phyloP scores from a whole-genome alignment of 192 early-diverging fungal species.

The Helicostylum pulchrum region DNA sequence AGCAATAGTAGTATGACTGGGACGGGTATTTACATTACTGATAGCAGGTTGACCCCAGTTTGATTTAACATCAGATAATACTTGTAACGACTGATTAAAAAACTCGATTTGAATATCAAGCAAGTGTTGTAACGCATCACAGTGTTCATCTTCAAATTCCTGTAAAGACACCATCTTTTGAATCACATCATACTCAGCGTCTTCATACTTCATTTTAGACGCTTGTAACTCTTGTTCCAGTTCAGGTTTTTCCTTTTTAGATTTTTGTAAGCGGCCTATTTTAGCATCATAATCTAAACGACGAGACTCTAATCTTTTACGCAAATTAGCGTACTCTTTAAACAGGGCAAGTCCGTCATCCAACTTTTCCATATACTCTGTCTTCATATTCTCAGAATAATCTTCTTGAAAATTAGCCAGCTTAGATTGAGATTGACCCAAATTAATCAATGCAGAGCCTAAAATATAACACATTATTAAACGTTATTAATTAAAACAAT shows the following conservation, averaged over 20 bases:
- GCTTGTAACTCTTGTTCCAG: constrained; percentile 89
- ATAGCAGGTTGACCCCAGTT: not conserved
- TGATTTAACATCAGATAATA: not conserved
- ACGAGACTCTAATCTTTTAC: constrained; percentile 85
- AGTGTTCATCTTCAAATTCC: constrained; percentile 61
- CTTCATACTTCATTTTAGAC: constrained; percentile 92
- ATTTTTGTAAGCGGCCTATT: constrained; percentile 80
- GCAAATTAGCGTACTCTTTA: constrained; percentile 56
- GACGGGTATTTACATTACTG: not conserved
- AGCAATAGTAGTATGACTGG: not conserved
- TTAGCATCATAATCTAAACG: constrained; percentile 94
- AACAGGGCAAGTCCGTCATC: constrained; percentile 48
- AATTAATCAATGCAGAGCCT: constrained; percentile 49
- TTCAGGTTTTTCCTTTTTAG: constrained; percentile 86
- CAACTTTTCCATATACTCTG: constrained; percentile 38
- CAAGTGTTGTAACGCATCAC: not conserved
- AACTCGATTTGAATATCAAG: constrained; percentile 9
- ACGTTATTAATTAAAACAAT: not conserved
- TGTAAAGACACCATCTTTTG: constrained; percentile 80
- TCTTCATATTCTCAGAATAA: constrained; percentile 37
- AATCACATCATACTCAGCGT: constrained; percentile 76
- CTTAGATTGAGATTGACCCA: constrained; percentile 47
- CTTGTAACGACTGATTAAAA: not conserved
- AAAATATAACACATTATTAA: not conserved
- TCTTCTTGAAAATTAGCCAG: constrained; percentile 48